Conservation (phyloP, 345 rosid genomes). For the Gossypium mustelinum region DNA sequence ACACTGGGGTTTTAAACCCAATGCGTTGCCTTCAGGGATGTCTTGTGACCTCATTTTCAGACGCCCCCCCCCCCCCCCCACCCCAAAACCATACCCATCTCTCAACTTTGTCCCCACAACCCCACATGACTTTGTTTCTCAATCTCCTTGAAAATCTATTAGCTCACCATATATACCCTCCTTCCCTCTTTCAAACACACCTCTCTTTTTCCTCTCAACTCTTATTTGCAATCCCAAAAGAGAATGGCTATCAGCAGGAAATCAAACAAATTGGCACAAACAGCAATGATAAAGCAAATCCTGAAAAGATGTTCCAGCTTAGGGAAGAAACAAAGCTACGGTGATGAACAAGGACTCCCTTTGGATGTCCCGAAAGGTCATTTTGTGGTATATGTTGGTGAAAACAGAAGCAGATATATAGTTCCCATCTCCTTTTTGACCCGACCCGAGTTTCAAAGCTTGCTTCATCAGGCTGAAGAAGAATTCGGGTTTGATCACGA, state of each 20-base stretch:
- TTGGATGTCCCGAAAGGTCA: constrained; percentile 79
- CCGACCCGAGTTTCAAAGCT: constrained; percentile 65
- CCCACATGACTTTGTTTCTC: constrained; percentile 29
- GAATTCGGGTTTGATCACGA: constrained; percentile 78
- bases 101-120: constrained; percentile 24
- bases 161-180: constrained; percentile 33
- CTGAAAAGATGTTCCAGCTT: constrained; percentile 73
- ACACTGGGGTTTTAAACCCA: constrained; percentile 22
- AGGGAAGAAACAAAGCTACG: constrained; percentile 59
- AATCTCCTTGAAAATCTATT: background rate
- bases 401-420: constrained; percentile 69
- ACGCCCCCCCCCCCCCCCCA: background rate
- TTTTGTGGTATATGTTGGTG: constrained; percentile 27
- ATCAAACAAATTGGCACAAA: constrained; percentile 48
- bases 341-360: constrained; percentile 48
- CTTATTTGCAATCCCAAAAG: background rate
- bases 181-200: background rate
- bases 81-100: constrained; percentile 13
- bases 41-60: constrained; percentile 16
- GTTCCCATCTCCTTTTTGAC: constrained; percentile 63
- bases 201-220: too few species aligned
- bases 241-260: constrained; percentile 57
- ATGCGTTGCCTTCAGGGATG: constrained; percentile 21
- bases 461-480: constrained; percentile 74
- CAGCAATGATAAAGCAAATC: constrained; percentile 67